Evolutionary conservation across 1,139 yeast genomes (phyloP), one percentile per base, ranked within the genome.

Genomic region (Geotrichum carabidarum): DNA sequence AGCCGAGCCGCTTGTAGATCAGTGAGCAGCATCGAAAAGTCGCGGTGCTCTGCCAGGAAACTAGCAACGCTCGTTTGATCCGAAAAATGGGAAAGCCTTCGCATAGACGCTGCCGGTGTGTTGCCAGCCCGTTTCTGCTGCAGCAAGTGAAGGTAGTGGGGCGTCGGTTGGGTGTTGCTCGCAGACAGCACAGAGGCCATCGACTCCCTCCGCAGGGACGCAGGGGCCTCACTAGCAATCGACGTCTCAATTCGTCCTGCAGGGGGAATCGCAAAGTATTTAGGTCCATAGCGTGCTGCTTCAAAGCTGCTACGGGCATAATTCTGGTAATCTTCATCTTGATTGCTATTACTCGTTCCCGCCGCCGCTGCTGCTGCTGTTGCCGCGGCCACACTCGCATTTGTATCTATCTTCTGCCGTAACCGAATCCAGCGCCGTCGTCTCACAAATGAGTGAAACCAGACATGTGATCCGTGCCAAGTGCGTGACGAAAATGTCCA

Each of bases 391-490:
- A 8, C 41, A 15, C 8, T 9, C 7, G 38, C 22, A 14, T 27
- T n/a, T 7, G 36, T 36, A 6, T 17, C n/a, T 11, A 12, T 40
- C 12, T 44, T 41, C 18, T 48, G 55, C 14, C 76, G 60, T 44
- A 74, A 64, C 30, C 78, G 67, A 47, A 70, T 65, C 78, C 78
- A 74, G 7, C 65, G 58, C 9, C 78, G 63, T 50, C 71, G 64
- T 12, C 78, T 64, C 18, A 74, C 78, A 64, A 72, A 74, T 31
- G 76, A 67, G 41, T 72, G 71, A 54, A 71, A 64, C 65, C 71
- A 68, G 8, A 67, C 59, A 61, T 72, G 75, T 14, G 68, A 60
- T 1, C 74, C 76, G 51, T 72, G 71, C 78, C 78, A 74, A 15
- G 59, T 60, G 30, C 54, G 45, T 1, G 71, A 62, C 14, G 68